Base-by-base conservation (phyloP, 176 grass and related monocot species). In the Zoysia japonica region DNA sequence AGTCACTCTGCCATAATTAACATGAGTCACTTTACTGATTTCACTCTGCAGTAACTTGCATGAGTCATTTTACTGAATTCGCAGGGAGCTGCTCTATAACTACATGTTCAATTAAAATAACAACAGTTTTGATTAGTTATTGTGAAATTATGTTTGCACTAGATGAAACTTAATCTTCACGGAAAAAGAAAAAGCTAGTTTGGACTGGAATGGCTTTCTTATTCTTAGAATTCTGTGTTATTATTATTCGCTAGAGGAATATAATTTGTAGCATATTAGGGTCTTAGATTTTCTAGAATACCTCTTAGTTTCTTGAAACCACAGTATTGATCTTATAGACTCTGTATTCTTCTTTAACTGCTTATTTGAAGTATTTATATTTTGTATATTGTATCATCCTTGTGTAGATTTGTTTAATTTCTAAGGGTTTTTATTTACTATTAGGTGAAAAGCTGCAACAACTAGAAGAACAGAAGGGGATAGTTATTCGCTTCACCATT, bases 401-500 rank as follows among this genome's bases (percentile, higher is more conserved):
- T 49, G 10, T 7, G 15, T 52, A 28, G 46, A 19, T 53, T 75
- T 76, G 35, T 55, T 80, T 79, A n/a, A 48, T 56, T 80, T 40
- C 48, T 70, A 55, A 76, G 72, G 40, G 42, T 28, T 76, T 47
- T 56, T 28, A 28, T 28, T 28, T 28, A 28, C 20, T 77, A n/a
- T 49, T 78, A 89, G 96, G 96, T 86, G 84, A 94, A 82, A 93
- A 89, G 67, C 73, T 94, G 65, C 45, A 89, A 63, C 87, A 88
- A 48, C 83, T 99, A 69, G 96, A 99, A 89, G 78, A 87, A 72
- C 84, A 93, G 19, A 94, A 99, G 63, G 96, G 96, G n/a, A 95
- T 99, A 77, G 86, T 99, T 76, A 84, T 95, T 28, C 92, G 96
- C 66, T 99, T 99, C 85, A 93, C 87, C 75, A 99, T 99, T n/a